A percentile compares a stretch with the other conserved stretches of the same genome.
These are phyloP conservation scores for Sphaerulina populicola DNA, from an alignment of 2,329 filamentous ascomycete species.

Conservation along the genomic window DNA sequence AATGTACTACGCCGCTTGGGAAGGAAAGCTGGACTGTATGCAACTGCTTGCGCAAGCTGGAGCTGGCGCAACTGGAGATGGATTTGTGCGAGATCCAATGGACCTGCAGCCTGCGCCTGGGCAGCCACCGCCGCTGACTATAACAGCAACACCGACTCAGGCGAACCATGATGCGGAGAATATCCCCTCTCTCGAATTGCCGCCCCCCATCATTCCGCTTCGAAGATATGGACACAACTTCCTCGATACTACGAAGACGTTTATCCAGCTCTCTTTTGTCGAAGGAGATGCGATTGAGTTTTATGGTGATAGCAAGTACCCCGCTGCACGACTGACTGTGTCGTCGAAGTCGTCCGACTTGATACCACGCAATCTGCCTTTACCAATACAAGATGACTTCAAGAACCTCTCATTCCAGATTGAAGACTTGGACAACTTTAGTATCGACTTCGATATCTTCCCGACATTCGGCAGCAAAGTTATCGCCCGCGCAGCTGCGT, in stretches of 20 bases:
- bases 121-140: conserved; percentile 50
- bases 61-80: conserved; percentile 12
- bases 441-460: conserved; percentile 94
- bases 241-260: conserved; percentile 83
- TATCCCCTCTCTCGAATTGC: conserved; percentile 84
- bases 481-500: conserved; percentile 88
- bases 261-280: conserved; percentile 86
- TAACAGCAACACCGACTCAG: conserved; percentile 20
- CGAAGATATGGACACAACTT: conserved; percentile 97
- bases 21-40: conserved; percentile 93
- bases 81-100: conserved; percentile 13
- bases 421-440: conserved; percentile 84
- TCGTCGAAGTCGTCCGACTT: conserved; percentile 94
- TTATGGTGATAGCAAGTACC: conserved; percentile 94
- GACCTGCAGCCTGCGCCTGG: conserved; percentile 32
- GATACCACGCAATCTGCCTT: conserved; percentile 89
- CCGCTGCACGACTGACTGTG: conserved; percentile 86
- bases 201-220: conserved; percentile 90
- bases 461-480: conserved; percentile 96
- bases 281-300: conserved; percentile 77
- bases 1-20: conserved; percentile 98
- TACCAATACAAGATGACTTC: conserved; percentile 94
- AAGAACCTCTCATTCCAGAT: conserved; percentile 92
- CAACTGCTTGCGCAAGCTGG: conserved; percentile 60
- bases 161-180: conserved; percentile 59